Evolutionary conservation across 2,329 filamentous ascomycete species (phyloP).

Genomic region (Sporothrix brunneoviolacea): DNA sequence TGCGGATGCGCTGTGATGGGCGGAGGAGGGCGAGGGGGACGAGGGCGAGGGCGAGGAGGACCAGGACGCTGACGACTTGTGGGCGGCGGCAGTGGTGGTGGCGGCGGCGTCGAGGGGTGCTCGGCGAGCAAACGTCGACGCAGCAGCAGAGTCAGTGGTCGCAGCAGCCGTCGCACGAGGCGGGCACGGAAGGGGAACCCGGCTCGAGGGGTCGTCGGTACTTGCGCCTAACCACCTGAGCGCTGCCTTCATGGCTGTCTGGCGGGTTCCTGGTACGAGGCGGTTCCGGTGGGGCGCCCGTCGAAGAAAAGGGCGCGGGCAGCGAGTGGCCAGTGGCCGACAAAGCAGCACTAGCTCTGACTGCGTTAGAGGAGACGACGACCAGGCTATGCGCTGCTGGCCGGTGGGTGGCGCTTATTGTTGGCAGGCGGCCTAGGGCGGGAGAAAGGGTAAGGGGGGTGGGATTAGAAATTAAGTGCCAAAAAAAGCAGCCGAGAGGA

Average conservation of each 20-base stretch:
- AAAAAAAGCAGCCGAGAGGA: too few relatives aligned
- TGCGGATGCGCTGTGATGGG: too few relatives aligned
- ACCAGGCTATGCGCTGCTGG: not conserved
- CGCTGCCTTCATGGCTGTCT: slow-evolving; percentile 7
- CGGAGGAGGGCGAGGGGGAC: too few relatives aligned
- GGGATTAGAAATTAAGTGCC: slow-evolving; percentile 4
- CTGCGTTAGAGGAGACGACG: not conserved
- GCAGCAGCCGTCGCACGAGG: slow-evolving; percentile 2
- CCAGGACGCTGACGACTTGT: too few relatives aligned
- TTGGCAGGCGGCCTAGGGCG: slow-evolving; percentile 6
- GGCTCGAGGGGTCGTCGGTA: slow-evolving; percentile 17
- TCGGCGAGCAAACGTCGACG: too few relatives aligned
- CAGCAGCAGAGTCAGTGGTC: too few relatives aligned
- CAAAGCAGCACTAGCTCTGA: slow-evolving; percentile 5
- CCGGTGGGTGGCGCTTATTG: slow-evolving; percentile 12
- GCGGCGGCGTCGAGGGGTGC: slow-evolving; percentile 4
- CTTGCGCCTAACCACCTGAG: slow-evolving; percentile 16
- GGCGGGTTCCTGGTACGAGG: slow-evolving; percentile 7
- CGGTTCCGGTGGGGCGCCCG: slow-evolving; percentile 13
- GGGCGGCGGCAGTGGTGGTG: slow-evolving; percentile 6
- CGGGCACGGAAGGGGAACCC: slow-evolving; percentile 4
- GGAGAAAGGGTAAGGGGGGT: not conserved
- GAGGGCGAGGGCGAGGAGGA: too few relatives aligned
- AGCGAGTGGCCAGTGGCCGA: not conserved
- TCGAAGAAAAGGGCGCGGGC: slow-evolving; percentile 9